phyloP scores from a whole-genome alignment of 2,329 filamentous ascomycete species.

The Ophiostoma triangulosporum region DNA sequence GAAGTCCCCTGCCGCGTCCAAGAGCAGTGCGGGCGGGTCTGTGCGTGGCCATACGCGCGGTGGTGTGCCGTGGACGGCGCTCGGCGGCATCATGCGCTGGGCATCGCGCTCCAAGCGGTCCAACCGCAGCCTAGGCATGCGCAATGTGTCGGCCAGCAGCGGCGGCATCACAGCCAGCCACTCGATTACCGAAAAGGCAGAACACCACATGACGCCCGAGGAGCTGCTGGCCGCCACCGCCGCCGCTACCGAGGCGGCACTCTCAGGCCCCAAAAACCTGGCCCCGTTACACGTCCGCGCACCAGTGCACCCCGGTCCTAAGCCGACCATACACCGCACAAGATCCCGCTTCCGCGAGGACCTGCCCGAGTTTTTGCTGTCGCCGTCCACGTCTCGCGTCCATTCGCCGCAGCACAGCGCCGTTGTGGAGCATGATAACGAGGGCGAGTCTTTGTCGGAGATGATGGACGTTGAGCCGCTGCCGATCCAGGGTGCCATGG shows the following conservation, averaged over 20 bases:
- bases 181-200: background rate
- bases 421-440: background rate
- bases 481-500: background rate
- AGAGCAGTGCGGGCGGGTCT: slow-evolving; percentile 29
- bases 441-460: background rate
- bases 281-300: background rate
- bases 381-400: slow-evolving; percentile 48
- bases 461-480: background rate
- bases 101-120: slow-evolving; percentile 44
- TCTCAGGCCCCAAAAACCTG: background rate
- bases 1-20: slow-evolving; percentile 21
- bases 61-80: slow-evolving; percentile 48
- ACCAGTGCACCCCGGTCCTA: slow-evolving; percentile 22
- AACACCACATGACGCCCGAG: background rate
- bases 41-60: slow-evolving; percentile 21
- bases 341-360: slow-evolving; percentile 89
- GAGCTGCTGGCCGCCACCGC: background rate
- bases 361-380: slow-evolving; percentile 65
- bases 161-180: background rate
- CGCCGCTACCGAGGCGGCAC: background rate
- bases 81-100: slow-evolving; percentile 49
- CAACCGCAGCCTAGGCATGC: slow-evolving; percentile 37
- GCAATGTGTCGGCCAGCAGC: slow-evolving; percentile 51
- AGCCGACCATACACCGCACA: slow-evolving; percentile 46
- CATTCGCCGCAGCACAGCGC: slow-evolving; percentile 19